Conservation (phyloP, 2,329 filamentous ascomycete species). For the Periconia sp. region DNA sequence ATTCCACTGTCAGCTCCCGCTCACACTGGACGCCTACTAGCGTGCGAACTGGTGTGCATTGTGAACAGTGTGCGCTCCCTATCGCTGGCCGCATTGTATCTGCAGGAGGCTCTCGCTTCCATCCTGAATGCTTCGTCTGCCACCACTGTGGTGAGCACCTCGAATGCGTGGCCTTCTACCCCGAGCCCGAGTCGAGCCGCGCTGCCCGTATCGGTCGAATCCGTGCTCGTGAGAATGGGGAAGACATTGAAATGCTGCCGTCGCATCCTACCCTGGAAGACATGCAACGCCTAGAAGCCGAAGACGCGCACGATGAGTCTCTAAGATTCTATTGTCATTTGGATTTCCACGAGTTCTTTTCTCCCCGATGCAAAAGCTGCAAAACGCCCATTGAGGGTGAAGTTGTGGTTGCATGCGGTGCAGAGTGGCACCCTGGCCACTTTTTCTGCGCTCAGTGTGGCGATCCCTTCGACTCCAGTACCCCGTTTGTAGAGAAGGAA, state of each 20-base stretch:
- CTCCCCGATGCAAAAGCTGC: conserved; percentile 92
- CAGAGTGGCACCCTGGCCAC: conserved; percentile 96
- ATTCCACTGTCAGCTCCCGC: conserved; percentile 36
- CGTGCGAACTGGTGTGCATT: conserved; percentile 67
- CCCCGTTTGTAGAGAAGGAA: conserved; percentile 94
- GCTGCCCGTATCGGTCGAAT: conserved; percentile 74
- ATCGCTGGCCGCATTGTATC: conserved; percentile 91
- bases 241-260: conserved; percentile 49
- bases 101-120: conserved; percentile 80
- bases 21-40: conserved; percentile 50
- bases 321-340: conserved; percentile 94
- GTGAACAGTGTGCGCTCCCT: conserved; percentile 78
- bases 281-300: conserved; percentile 55
- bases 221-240: conserved; percentile 57
- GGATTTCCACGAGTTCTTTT: conserved; percentile 96
- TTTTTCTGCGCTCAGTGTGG: conserved; percentile 99
- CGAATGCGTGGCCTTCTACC: conserved; percentile 94
- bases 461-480: conserved; percentile 67
- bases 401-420: conserved; percentile 87
- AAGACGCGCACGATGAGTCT: conserved; percentile 64
- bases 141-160: conserved; percentile 83
- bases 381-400: conserved; percentile 95
- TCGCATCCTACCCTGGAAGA: conserved; percentile 58
- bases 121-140: conserved; percentile 91
- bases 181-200: conserved; percentile 76